A percentile compares a stretch with the other conserved stretches of the same genome.
These are phyloP conservation scores for Thielaviopsis populi DNA, from an alignment of 2,329 filamentous ascomycete species.

Conservation along the genomic window DNA sequence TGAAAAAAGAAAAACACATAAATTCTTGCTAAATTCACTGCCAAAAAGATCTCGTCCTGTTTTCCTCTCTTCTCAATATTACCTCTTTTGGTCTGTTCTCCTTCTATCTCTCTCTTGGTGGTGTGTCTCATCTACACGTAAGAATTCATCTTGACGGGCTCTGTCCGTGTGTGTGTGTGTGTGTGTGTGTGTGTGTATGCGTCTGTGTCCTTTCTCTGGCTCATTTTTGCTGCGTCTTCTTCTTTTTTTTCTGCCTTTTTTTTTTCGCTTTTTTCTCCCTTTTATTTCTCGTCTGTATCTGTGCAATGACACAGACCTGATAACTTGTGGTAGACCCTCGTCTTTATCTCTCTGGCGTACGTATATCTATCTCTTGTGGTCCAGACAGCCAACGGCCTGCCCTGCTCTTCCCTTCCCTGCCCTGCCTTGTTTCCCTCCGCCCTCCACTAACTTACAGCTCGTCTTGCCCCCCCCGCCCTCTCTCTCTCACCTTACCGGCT, in stretches of 20 bases:
- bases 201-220: not conserved
- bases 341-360: not conserved
- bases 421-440: too few species aligned
- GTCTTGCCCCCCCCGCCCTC: not conserved
- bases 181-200: not conserved
- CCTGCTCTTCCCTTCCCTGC: too few species aligned
- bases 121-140: not conserved
- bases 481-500: not conserved
- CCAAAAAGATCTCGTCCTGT: not conserved
- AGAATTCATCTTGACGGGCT: conserved; percentile 1
- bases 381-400: not conserved
- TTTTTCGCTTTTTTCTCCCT: not conserved
- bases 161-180: not conserved
- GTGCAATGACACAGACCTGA: not conserved
- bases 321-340: not conserved
- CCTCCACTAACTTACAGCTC: not conserved
- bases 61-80: not conserved
- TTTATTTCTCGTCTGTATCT: not conserved
- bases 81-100: conserved; percentile 1
- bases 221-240: not conserved
- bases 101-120: not conserved
- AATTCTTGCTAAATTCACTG: not conserved
- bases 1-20: not conserved
- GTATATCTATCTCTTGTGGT: not conserved
- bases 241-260: not conserved